Base-by-base conservation (phyloP, 495 filamentous ascomycete species). In the Penicillium silybi region DNA sequence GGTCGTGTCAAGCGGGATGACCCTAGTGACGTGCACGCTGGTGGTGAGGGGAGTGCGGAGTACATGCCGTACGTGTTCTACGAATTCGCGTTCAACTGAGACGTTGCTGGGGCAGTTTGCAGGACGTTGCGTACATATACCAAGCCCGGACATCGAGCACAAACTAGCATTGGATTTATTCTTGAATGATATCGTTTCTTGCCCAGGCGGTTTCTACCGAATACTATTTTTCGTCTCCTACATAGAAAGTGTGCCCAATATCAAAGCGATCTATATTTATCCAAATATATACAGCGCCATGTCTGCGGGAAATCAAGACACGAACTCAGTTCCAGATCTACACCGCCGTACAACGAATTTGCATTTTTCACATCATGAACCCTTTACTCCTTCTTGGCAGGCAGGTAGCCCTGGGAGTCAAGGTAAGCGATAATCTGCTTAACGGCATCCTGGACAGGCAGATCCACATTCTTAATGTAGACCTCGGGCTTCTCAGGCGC, bases 41-140 rank as follows among this genome's bases (percentile, higher is more conserved):
- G 80, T 17, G 86, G 83, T 29, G 85, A 88, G 53, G 75, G 77
- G 2, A 84, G 82, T 41, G 81, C 82, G 53, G 93, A 96, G 62
- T 98, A 97, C 73, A 90, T 90, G 50, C 84, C 93, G 25, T 98
- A 95, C 73, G 95, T 97, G 66, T 97, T 89, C 73, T 98, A 97
- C 72, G 90, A 96, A 59, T 91, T 97, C 66, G 87, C 90, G 64
- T 85, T 95, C 65, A 76, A 79, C 59, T 72, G 35, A 58, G 48
- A 42, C 9, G 44, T 39, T 38, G 7, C 5, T 44, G 38, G 8
- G 18, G 34, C 10, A n/a, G 41, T 20, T 13, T n/a, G 27, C 18
- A 23, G 32, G 46, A 27, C 40, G 41, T 56, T 54, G 59, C 62
- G 63, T 66, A 61, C 60, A 65, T 66, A 66, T 66, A 66, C 59